Base-by-base conservation (phyloP, 2,329 filamentous ascomycete genomes). In the Diaporthe sp. region DNA sequence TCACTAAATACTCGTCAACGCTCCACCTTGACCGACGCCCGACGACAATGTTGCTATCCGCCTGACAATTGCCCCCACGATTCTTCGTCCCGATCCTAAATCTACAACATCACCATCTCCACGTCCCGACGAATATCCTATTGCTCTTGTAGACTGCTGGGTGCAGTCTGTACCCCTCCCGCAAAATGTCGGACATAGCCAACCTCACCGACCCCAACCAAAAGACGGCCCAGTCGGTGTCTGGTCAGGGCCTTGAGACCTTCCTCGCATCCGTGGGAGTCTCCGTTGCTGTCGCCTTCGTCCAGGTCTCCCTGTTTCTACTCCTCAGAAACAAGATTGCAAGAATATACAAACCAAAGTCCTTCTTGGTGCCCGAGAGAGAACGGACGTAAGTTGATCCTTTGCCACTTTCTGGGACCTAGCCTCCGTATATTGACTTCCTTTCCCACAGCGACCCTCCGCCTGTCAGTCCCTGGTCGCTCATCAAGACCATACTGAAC, bases 311-410 rank as follows among this genome's bases (percentile, higher is more conserved):
- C 15, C 80, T 93, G n/a, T 98, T 98, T 82, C 82, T 95, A 9
- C 79, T 97, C 1, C 85, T 98, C 55, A 92, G 95, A 77, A 92
- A 94, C 75, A 96, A 94, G 77, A 84, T 97, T 47, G 92, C 92
- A 2, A 89, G 95, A 76, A 97, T 98, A 76, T 98, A 96, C 80
- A 94, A 95, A 85, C 93, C 95, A 2, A 92, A 95, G 82, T 96
- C 95, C 6, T 97, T 95, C 78, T 89, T 97, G 1, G 95, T 97
- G 0, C 94, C 95, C 9, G 93, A 97, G 83, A 91, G 93, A 80
- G 94, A 97, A 85, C 91, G 95, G 78, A 95, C 94, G 12, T 76
- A 19, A 74, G 74, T 74, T 13, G 22, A 12, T 22, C 25, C 30
- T 28, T 12, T 40, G 33, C 30, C 45, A 9, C 22, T 13, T 35